phyloP scores from a whole-genome alignment of 2,329 filamentous ascomycete genomes.

The Microsporum canis region DNA sequence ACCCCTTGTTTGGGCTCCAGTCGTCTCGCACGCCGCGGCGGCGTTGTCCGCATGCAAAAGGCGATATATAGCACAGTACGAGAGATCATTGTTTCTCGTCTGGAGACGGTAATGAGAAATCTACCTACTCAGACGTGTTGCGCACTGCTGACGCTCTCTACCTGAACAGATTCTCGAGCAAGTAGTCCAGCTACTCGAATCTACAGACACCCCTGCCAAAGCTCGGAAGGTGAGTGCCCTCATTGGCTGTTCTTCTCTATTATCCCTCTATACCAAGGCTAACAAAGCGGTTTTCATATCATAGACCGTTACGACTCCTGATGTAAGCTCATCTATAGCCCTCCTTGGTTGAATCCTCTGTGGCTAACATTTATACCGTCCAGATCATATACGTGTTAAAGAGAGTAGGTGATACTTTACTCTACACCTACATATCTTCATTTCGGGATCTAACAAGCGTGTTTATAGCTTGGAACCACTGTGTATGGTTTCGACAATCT shows the following conservation, averaged over 20 bases:
- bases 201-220: constrained; percentile 1
- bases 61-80: constrained; percentile 23
- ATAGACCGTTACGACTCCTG: constrained; percentile 15
- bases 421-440: not conserved
- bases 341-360: not conserved
- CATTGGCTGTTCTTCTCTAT: not conserved
- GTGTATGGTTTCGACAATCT: constrained; percentile 16
- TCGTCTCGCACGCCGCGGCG: constrained; percentile 29
- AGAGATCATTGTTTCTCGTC: constrained; percentile 13
- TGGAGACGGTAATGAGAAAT: constrained; percentile 18
- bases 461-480: constrained; percentile 13
- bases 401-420: constrained; percentile 6
- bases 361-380: not conserved
- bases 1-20: constrained; percentile 12
- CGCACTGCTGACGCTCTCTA: not conserved
- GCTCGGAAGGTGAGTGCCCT: constrained; percentile 12
- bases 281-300: not conserved
- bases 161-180: constrained; percentile 18
- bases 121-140: not conserved
- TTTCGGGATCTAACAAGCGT: constrained; percentile 1
- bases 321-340: constrained; percentile 13
- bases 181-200: constrained; percentile 18
- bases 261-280: not conserved
- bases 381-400: constrained; percentile 13
- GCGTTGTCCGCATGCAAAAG: constrained; percentile 21